Evolutionary conservation across 352 stramenopile species (phyloP).

Genomic region (Pythium dissimile): DNA sequence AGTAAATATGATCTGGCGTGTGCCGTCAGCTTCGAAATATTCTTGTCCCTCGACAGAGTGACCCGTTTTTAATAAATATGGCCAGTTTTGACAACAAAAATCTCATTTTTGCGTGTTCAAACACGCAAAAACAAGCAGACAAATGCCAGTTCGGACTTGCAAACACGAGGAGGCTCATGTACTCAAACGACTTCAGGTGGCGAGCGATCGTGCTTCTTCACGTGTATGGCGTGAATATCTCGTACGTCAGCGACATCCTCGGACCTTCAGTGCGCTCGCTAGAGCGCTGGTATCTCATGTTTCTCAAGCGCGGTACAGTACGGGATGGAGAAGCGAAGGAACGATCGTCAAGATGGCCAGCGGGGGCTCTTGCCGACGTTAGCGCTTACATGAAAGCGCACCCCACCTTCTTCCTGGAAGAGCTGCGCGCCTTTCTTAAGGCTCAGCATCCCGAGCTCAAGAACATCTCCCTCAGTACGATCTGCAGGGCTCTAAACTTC

Average conservation of each 20-base stretch:
- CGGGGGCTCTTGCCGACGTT: conserved; percentile 3
- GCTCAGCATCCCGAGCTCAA: background rate
- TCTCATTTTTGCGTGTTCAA: background rate
- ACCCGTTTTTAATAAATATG: too few relatives aligned
- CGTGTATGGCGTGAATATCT: background rate
- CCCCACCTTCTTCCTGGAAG: conserved; percentile 26
- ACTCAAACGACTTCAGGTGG: conserved; percentile 9
- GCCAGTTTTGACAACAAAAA: background rate
- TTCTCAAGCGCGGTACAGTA: background rate
- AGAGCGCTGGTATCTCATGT: background rate
- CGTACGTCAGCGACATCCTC: background rate
- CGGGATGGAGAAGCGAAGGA: background rate
- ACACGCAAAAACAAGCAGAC: background rate
- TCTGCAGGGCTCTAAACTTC: conserved; percentile 20
- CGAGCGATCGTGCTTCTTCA: conserved; percentile 3
- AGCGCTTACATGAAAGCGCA: conserved; percentile 7
- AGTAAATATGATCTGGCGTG: background rate
- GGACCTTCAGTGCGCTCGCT: background rate
- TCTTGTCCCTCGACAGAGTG: too few relatives aligned
- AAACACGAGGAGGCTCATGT: background rate
- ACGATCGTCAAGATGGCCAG: background rate
- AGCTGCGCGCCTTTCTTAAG: conserved; percentile 7
- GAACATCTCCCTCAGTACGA: conserved; percentile 7
- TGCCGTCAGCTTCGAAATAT: too few relatives aligned
- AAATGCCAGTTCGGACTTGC: background rate